Evolutionary conservation across 78 protist genomes (phyloP).

Genomic region (Dictyostelium intermedium): DNA sequence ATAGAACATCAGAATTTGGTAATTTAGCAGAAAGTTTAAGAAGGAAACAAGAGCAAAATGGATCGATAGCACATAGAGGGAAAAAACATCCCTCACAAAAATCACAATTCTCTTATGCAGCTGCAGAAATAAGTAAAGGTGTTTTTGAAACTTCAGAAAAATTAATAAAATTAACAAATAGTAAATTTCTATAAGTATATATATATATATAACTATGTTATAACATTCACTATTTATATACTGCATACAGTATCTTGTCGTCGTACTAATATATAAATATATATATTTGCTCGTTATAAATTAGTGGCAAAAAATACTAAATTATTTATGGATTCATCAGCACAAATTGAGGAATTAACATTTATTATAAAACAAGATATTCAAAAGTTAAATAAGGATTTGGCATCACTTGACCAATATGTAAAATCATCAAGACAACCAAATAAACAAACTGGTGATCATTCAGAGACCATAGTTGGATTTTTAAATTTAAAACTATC

Average conservation of each 20-base stretch:
- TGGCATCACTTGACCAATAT: constrained; percentile 5
- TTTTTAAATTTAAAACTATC: constrained; percentile 58
- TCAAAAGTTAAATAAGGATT: constrained; percentile 49
- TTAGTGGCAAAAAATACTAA: constrained; percentile 69
- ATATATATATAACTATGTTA: background rate
- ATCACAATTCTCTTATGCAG: constrained; percentile 57
- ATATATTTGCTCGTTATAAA: background rate
- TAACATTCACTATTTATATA: too few species aligned
- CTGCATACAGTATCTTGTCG: too few species aligned
- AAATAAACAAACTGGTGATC: constrained; percentile 71
- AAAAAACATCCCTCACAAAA: background rate
- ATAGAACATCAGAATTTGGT: constrained; percentile 72
- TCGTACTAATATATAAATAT: background rate
- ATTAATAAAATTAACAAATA: constrained; percentile 57
- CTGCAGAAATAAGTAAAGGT: constrained; percentile 67
- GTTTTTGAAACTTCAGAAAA: constrained; percentile 68
- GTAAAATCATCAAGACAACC: constrained; percentile 53
- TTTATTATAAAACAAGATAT: constrained; percentile 75
- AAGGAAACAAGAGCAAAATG: constrained; percentile 61
- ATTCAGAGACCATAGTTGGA: constrained; percentile 73
- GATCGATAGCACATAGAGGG: background rate
- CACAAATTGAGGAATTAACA: constrained; percentile 66
- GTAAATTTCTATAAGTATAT: background rate
- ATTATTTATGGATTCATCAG: constrained; percentile 63
- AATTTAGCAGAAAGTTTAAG: constrained; percentile 38